Percentiles rank a stretch among this genome's conserved stretches.
phyloP scores from a whole-genome alignment of 345 rosid genomes.

The Hibiscus trionum region DNA sequence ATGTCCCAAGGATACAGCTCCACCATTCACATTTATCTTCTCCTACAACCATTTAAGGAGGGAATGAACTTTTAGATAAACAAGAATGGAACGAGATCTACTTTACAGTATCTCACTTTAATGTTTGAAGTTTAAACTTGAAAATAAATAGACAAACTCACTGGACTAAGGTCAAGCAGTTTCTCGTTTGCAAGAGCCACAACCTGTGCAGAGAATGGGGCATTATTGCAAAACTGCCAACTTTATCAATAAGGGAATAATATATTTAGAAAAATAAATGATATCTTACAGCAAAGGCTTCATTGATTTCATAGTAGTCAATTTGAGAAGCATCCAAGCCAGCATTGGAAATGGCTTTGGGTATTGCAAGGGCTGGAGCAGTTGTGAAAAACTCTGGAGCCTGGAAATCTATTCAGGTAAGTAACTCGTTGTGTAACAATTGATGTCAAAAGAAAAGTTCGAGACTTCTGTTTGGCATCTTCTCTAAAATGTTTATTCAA shows the following conservation, averaged over 20 bases:
- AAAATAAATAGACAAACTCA: conserved; percentile 27
- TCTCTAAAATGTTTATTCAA: neutral
- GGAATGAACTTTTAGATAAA: conserved; percentile 2
- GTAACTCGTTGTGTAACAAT: conserved; percentile 10
- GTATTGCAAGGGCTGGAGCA: conserved; percentile 92
- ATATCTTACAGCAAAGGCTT: conserved; percentile 85
- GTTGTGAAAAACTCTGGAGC: conserved; percentile 92
- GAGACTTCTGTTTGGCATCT: neutral
- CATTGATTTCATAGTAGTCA: conserved; percentile 91
- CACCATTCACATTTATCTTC: conserved; percentile 82
- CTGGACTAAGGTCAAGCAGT: conserved; percentile 68
- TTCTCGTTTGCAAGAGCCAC: conserved; percentile 90
- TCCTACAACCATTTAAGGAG: conserved; percentile 44
- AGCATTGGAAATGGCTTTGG: conserved; percentile 81
- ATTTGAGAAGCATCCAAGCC: conserved; percentile 75
- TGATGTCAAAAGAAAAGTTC: neutral
- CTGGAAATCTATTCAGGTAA: conserved; percentile 35
- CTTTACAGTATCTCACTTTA: neutral
- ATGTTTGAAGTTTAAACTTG: neutral
- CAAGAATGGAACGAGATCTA: neutral
- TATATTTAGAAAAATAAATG: neutral
- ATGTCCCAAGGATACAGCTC: conserved; percentile 94
- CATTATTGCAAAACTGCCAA: conserved; percentile 4
- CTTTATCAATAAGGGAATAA: neutral
- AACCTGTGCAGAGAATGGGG: conserved; percentile 48